Base-by-base conservation (phyloP, 2,329 filamentous ascomycete genomes). In the Fonsecaea pedrosoi region DNA sequence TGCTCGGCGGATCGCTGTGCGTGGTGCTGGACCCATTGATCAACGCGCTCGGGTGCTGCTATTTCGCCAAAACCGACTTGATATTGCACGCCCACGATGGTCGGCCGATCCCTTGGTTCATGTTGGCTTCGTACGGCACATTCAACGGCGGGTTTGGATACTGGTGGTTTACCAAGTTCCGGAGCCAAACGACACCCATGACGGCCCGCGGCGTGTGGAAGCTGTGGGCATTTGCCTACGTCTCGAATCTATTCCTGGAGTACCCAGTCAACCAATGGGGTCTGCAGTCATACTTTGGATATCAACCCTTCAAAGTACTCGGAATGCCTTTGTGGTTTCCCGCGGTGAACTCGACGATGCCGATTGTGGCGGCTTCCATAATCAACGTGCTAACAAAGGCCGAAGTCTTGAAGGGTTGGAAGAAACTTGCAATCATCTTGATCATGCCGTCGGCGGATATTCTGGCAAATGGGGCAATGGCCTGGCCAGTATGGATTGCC, bases 401-500 rank as follows among this genome's bases (percentile, higher is more conserved):
- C 35, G 25, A 42, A 60, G 50, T 50, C 30, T 60, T 60, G 58
- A 48, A 21, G 13, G 58, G 58, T 48, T 60, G 58, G 58, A 60
- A 60, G 58, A 60, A 60, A 18, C 58, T 60, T 53, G 58, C 58
- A 40, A 60, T 60, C 58, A 60, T 35, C 37, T 48, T 60, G 37
- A 60, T 60, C 35, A 60, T 60, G 18, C 58, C 58, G 10, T 60
- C 58, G 38, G 58, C 58, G 10, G 58, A 60, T 48, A 60, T 60
- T 18, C 37, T 60, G 38, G 58, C 58, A 30, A 60, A 60, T 48
- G 58, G 58, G 58, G 58, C 58, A 48, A 60, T 60, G 58, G 58
- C 58, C 12, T 60, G 58, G 58, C 58, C 58, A 40, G 58, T 60
- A n/a, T 60, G 58, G 58, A 60, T 60, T 50, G 58, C 58, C 37